Percentiles rank a stretch among this genome's conserved stretches.
Conservation (phyloP, 208 protist species). For the Leishmania braziliensis region DNA sequence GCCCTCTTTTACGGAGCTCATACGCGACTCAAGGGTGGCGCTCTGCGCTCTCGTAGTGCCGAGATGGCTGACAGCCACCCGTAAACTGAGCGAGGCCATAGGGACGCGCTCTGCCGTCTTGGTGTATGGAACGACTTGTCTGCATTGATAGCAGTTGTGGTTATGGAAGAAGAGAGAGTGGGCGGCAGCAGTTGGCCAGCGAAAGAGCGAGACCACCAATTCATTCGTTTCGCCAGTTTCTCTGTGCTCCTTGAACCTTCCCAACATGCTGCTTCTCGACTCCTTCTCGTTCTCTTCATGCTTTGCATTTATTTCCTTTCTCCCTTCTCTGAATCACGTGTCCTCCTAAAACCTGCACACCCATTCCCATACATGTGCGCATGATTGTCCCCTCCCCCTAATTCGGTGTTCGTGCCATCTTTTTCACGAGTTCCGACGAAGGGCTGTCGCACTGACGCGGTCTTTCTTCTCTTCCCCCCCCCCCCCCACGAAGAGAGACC, state of each 20-base stretch:
- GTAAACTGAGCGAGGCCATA: not conserved
- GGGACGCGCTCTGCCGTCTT: not conserved
- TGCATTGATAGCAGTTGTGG: not conserved
- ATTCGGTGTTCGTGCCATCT: not conserved
- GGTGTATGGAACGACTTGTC: not conserved
- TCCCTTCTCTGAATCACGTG: not conserved
- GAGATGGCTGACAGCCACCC: not conserved
- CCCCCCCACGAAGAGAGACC: not conserved
- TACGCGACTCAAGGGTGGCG: not conserved
- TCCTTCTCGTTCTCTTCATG: not conserved
- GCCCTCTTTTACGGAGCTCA: not conserved
- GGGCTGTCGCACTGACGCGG: not conserved
- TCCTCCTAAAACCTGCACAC: no score
- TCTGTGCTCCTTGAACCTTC: not conserved
- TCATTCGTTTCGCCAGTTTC: not conserved
- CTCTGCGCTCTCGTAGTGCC: not conserved
- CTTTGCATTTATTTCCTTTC: not conserved
- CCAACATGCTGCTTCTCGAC: not conserved
- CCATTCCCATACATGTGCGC: not conserved
- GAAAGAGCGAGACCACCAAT: not conserved
- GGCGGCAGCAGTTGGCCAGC: not conserved
- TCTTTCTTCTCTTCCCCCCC: not conserved
- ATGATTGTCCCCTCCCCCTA: not conserved
- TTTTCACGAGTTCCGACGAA: not conserved
- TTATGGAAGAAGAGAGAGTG: not conserved